These are phyloP conservation scores for Penicillium sumatraense DNA, from an alignment of 2,329 filamentous ascomycete species.

Conservation along the genomic window DNA sequence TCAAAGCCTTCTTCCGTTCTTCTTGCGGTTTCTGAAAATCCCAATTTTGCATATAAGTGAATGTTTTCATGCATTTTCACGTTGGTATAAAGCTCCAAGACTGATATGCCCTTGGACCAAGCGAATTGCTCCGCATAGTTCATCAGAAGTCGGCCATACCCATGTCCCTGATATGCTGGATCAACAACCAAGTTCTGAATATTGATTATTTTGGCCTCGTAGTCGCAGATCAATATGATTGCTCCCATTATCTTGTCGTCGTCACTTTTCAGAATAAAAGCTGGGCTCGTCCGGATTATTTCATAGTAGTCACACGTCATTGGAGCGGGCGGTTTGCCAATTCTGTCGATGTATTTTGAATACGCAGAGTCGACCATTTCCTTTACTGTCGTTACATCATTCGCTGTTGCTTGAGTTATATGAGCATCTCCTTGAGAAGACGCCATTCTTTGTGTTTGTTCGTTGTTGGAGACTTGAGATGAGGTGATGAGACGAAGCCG, in stretches of 20 bases:
- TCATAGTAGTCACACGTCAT: constrained; percentile 24
- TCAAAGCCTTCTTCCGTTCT: constrained; percentile 27
- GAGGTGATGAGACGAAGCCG: too few relatives aligned
- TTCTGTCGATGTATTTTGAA: constrained; percentile 27
- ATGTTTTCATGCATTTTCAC: constrained; percentile 31
- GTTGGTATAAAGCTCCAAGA: constrained; percentile 27
- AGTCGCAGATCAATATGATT: constrained; percentile 10
- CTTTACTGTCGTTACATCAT: constrained; percentile 19
- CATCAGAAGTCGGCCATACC: constrained; percentile 26
- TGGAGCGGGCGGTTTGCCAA: constrained; percentile 26
- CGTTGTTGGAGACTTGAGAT: too few relatives aligned
- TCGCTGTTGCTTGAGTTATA: constrained; percentile 13
- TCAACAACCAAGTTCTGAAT: constrained; percentile 26
- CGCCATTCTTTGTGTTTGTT: neutral
- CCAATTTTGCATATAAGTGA: constrained; percentile 21
- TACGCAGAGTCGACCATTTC: constrained; percentile 24
- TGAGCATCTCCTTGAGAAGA: neutral
- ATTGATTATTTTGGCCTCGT: constrained; percentile 6
- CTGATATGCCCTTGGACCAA: neutral
- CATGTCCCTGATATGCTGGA: constrained; percentile 20
- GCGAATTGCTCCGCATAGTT: constrained; percentile 15
- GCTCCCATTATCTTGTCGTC: constrained; percentile 10
- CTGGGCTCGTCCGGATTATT: constrained; percentile 8
- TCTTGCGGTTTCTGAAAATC: constrained; percentile 23
- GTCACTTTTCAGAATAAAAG: constrained; percentile 19